Base-by-base conservation (phyloP, 805 yeast genomes). In the Candida maesae region DNA sequence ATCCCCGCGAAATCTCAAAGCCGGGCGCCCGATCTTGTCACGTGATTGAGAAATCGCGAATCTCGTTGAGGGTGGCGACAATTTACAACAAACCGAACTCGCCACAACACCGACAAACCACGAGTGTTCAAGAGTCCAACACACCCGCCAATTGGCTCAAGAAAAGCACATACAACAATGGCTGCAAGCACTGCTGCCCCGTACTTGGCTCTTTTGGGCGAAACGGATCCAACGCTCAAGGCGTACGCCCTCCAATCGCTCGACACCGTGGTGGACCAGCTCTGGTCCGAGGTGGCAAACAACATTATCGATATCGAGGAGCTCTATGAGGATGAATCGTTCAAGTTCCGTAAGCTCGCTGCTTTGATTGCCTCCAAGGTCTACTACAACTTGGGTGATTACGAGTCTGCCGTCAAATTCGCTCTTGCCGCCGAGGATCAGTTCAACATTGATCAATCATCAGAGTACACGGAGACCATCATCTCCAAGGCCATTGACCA, bases 241-340 rank as follows among this genome's bases (percentile, higher is more conserved):
- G 71, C 82, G 26, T 86, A 87, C 60, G 99, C 98, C 15, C 74
- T 93, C 58, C 70, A 81, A 42, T 81, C 95, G 15, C 76, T 93
- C 51, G 85, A 89, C 60, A 74, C 68, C 20, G 76, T 84, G 37
- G 96, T 88, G 38, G 95, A 89, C 66, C 90, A 87, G 63, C 73
- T 88, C 44, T 93, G 99, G 99, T 88, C 99, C 3, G 98, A 93
- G 68, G 85, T 93, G 43, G 95, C 99, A 43, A 93, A 93, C 66
- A 81, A 76, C 57, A 78, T 93, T 46, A 71, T 86, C 21, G 89
- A 85, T 41, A 84, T 93, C 56, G 99, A 93, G 67, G 95, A 88
- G 49, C 70, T 93, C 40, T 89, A 82, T 56, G 98, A 93, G 65
- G 95, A 91, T 61, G 73, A 76, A 44, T 63, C 73, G 18, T 93